phyloP scores from a whole-genome alignment of 2,329 filamentous ascomycete genomes.

The Phymatotrichopsis omnivora region DNA sequence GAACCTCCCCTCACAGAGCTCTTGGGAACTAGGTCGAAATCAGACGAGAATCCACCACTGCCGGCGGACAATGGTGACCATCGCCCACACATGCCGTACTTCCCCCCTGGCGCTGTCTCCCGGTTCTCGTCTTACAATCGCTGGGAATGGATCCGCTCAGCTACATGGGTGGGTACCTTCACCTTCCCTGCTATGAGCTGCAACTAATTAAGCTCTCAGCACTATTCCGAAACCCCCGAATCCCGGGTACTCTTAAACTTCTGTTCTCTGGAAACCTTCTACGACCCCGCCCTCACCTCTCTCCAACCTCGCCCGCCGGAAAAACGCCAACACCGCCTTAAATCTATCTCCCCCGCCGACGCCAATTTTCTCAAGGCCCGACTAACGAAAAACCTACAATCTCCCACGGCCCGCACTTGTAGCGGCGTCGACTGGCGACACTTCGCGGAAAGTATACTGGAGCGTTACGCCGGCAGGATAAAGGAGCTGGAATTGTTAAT shows the following conservation, averaged over 20 bases:
- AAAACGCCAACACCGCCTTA: conserved; percentile 4
- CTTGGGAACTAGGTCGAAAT: too few relatives aligned
- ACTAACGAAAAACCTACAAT: too few relatives aligned
- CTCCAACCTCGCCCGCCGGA: neutral
- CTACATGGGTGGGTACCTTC: conserved; percentile 4
- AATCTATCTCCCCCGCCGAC: conserved; percentile 1
- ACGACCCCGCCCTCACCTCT: conserved; percentile 3
- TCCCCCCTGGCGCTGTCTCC: neutral
- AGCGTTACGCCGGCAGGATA: neutral
- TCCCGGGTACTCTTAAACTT: conserved; percentile 3
- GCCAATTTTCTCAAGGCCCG: neutral
- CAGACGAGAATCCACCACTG: conserved; percentile 38
- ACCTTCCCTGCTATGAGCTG: neutral
- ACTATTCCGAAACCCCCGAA: conserved; percentile 4
- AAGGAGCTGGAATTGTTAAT: conserved; percentile 3
- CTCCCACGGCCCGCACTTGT: too few relatives aligned
- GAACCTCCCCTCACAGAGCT: too few relatives aligned
- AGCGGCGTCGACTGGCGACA: conserved; percentile 9
- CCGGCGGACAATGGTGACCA: neutral
- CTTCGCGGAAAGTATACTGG: conserved; percentile 1
- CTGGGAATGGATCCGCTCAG: conserved; percentile 13
- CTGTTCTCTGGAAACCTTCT: conserved; percentile 10
- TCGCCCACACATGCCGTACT: neutral
- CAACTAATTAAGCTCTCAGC: neutral
- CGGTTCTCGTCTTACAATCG: conserved; percentile 2